A percentile compares a stretch with the other conserved stretches of the same genome.
Conservation (phyloP, 805 yeast species). For the Zygoascus tannicola region DNA sequence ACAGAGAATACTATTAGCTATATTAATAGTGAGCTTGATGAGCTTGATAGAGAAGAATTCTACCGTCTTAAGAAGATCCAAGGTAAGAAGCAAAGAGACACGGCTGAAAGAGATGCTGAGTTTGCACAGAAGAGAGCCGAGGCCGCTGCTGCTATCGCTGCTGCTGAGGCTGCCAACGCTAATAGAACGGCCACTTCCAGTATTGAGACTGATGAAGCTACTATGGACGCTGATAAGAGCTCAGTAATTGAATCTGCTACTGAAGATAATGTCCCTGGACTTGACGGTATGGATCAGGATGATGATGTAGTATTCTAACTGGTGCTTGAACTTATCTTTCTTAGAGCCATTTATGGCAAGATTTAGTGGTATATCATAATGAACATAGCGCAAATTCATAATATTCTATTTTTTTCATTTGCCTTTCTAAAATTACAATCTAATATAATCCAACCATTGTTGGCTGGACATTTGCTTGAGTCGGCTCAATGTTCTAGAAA, state of each 20-base stretch:
- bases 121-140: constrained; percentile 9
- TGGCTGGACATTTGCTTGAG: constrained; percentile 88
- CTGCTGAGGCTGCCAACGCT: constrained; percentile 2
- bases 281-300: constrained; percentile 36
- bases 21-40: constrained; percentile 94
- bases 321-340: too few species aligned
- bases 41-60: constrained; percentile 95
- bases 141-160: background rate
- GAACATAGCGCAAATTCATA: too few species aligned
- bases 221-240: constrained; percentile 26
- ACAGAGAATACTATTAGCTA: constrained; percentile 90
- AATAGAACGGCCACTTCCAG: constrained; percentile 24
- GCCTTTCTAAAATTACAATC: too few species aligned
- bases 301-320: constrained; percentile 36
- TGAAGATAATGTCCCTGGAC: constrained; percentile 16
- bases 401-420: too few species aligned
- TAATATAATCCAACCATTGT: constrained; percentile 49
- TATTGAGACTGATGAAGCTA: constrained; percentile 58
- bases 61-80: constrained; percentile 94
- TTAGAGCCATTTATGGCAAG: too few species aligned
- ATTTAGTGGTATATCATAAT: too few species aligned
- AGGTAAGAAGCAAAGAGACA: constrained; percentile 81
- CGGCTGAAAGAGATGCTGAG: constrained; percentile 47
- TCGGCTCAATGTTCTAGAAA: constrained; percentile 88
- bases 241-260: constrained; percentile 3